These are phyloP conservation scores for Hondaea fermentalgiana DNA, from an alignment of 108 stramenopile species.

Conservation along the genomic window DNA sequence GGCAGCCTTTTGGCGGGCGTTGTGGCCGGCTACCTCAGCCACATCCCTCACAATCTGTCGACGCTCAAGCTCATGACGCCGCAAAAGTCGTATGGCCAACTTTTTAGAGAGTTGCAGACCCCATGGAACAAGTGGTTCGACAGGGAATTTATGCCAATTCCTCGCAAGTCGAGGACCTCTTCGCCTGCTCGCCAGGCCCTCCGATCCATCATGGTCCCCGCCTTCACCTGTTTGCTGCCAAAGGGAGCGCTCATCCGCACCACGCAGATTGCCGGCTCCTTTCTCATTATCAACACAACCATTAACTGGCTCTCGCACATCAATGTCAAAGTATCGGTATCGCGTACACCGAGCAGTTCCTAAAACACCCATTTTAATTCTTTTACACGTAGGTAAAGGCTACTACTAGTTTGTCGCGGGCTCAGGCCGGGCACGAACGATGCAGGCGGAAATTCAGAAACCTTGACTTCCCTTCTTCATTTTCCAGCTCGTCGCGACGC, in stretches of 20 bases:
- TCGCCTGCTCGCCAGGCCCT: background rate
- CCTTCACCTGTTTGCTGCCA: slow-evolving; percentile 16
- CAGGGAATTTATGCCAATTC: slow-evolving; percentile 28
- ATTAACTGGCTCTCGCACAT: slow-evolving; percentile 21
- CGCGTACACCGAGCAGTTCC: background rate
- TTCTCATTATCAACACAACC: slow-evolving; percentile 66
- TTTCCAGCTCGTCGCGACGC: no score
- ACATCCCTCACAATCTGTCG: slow-evolving; percentile 65
- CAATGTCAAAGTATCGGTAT: slow-evolving; percentile 15
- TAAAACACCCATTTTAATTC: background rate
- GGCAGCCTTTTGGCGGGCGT: slow-evolving; percentile 55
- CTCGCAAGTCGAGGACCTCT: background rate
- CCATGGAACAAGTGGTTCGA: slow-evolving; percentile 25
- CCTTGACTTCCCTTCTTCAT: no score
- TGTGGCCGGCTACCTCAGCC: slow-evolving; percentile 57
- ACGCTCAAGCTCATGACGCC: slow-evolving; percentile 61
- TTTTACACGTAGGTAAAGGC: no score
- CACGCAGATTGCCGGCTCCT: slow-evolving; percentile 64
- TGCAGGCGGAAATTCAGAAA: no score
- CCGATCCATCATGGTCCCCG: slow-evolving; percentile 24
- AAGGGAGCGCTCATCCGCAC: slow-evolving; percentile 59
- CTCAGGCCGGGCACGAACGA: no score
- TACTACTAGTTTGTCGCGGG: no score
- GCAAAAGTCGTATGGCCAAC: slow-evolving; percentile 32
- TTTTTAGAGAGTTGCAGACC: slow-evolving; percentile 38